A percentile compares a stretch with the other conserved stretches of the same genome.
Conservation (phyloP, 2,329 filamentous ascomycete species). For the Boeremia exigua region DNA sequence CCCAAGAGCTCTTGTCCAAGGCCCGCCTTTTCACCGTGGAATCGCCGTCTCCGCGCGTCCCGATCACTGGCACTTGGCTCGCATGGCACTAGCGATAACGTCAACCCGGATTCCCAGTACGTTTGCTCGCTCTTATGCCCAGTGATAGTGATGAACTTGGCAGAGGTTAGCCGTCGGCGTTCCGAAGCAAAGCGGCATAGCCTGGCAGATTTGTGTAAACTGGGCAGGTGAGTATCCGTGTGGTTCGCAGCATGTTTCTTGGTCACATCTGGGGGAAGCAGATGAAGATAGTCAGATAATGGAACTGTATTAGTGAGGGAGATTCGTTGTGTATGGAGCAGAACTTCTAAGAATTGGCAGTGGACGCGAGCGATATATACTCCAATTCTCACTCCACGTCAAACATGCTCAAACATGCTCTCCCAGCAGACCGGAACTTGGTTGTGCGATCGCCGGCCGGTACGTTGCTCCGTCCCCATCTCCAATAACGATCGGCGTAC, state of each 20-base stretch:
- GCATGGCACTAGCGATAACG: conserved; percentile 15
- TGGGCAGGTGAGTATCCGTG: neutral
- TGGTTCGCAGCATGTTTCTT: too few relatives aligned
- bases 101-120: conserved; percentile 2
- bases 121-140: conserved; percentile 1
- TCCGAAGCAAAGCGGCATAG: conserved; percentile 10
- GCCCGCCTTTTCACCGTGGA: neutral
- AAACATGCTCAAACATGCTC: conserved; percentile 13
- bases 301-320: neutral
- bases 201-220: neutral
- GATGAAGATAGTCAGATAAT: neutral
- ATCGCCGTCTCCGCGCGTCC: conserved; percentile 5
- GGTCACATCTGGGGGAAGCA: neutral
- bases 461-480: neutral
- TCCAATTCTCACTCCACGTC: neutral
- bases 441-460: neutral
- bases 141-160: conserved; percentile 17
- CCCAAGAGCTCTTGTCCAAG: neutral
- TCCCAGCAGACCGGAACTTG: neutral
- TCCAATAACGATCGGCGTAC: neutral
- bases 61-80: conserved; percentile 14
- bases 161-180: neutral
- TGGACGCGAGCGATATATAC: neutral
- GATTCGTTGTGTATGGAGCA: neutral
- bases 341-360: neutral